These are phyloP conservation scores for Crassisporium funariophilum DNA, from an alignment of 768 basidiomycete species.

Conservation along the genomic window DNA sequence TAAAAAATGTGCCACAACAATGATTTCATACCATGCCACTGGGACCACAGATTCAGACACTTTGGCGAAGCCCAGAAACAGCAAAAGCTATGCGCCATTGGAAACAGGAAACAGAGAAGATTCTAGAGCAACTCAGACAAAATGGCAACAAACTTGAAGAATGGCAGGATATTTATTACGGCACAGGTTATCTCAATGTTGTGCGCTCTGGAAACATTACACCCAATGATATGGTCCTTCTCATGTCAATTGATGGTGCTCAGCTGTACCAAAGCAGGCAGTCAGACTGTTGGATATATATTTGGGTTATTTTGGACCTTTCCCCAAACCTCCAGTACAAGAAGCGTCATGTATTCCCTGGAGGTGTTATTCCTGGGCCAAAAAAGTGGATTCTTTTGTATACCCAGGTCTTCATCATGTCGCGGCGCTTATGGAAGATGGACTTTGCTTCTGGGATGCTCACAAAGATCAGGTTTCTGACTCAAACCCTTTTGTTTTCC, in stretches of 20 bases:
- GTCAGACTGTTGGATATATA: conserved; percentile 35
- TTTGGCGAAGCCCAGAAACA: conserved; percentile 13
- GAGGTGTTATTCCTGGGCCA: conserved; percentile 36
- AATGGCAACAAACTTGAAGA: conserved; percentile 4
- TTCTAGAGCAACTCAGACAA: conserved; percentile 3
- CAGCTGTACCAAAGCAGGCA: conserved; percentile 40
- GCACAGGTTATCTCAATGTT: conserved; percentile 24
- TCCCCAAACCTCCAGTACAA: conserved; percentile 31
- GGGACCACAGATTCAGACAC: background rate
- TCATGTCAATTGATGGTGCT: conserved; percentile 41
- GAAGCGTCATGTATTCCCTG: conserved; percentile 34
- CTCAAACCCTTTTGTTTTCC: conserved; percentile 4
- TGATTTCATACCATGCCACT: no score
- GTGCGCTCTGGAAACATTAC: conserved; percentile 17
- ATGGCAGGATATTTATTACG: conserved; percentile 32
- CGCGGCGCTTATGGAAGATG: conserved; percentile 22
- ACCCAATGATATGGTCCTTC: conserved; percentile 31
- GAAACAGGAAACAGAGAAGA: conserved; percentile 1
- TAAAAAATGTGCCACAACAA: no score
- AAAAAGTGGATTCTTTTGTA: conserved; percentile 36
- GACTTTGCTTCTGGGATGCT: conserved; percentile 32
- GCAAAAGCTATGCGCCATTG: conserved; percentile 10
- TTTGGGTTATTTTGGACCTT: conserved; percentile 39
- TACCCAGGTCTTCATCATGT: conserved; percentile 37
- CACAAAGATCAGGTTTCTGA: conserved; percentile 7